phyloP scores from a whole-genome alignment of 164 flowering plant species.

The Cinnamomum micranthum region DNA sequence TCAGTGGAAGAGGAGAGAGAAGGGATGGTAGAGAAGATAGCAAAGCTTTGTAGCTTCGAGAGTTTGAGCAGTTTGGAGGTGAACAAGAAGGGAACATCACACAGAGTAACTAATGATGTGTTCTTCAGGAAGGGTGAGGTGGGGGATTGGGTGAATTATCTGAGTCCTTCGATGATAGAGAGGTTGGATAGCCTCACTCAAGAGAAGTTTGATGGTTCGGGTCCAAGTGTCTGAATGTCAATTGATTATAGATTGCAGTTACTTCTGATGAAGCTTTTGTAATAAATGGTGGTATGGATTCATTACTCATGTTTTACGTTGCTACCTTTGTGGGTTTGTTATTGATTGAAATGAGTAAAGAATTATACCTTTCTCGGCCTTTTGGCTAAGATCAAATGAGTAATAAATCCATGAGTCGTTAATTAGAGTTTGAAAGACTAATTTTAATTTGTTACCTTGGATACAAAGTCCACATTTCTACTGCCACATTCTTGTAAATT shows the following conservation, averaged over 20 bases:
- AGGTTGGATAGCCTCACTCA: background rate
- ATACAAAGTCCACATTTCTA: no score
- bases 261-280: no score
- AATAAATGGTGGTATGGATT: no score
- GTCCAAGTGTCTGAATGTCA: background rate
- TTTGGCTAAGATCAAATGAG: slow-evolving; percentile 50
- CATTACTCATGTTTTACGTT: no score
- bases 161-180: background rate
- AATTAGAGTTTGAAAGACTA: no score
- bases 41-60: slow-evolving; percentile 5
- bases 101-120: background rate
- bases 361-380: slow-evolving; percentile 49
- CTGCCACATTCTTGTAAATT: no score
- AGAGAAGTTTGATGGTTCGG: slow-evolving; percentile 1
- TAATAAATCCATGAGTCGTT: no score
- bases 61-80: slow-evolving; percentile 8
- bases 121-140: slow-evolving; percentile 6
- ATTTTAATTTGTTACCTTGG: no score
- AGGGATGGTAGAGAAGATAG: background rate
- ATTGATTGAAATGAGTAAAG: no score
- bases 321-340: no score
- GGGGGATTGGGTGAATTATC: background rate
- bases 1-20: background rate
- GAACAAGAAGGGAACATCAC: background rate
- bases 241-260: background rate